Conservation (phyloP, 768 basidiomycete genomes). For the Jaapia argillacea region DNA sequence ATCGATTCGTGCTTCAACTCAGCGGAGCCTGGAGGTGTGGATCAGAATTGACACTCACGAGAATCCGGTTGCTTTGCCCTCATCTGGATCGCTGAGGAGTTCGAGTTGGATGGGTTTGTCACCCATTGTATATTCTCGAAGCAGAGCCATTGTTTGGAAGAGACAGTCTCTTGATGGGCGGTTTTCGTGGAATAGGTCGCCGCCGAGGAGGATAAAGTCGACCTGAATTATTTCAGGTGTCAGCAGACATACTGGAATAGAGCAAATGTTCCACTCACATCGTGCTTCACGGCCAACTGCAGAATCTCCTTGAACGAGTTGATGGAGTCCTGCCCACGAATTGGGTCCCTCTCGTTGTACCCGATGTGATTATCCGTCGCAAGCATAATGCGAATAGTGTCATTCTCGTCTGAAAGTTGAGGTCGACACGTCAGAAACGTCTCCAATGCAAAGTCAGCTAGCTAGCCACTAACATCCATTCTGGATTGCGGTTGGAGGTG, state of each 20-base stretch:
- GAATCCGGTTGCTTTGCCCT: constrained; percentile 79
- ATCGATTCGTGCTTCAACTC: neutral
- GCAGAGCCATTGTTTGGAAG: constrained; percentile 79
- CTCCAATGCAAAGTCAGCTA: too few species aligned
- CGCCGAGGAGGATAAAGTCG: constrained; percentile 90
- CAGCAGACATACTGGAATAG: constrained; percentile 3
- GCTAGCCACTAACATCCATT: constrained; percentile 32
- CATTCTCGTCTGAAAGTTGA: constrained; percentile 22
- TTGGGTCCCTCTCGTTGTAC: constrained; percentile 87
- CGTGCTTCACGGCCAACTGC: constrained; percentile 79
- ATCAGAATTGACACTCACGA: constrained; percentile 43
- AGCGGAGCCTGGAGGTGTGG: neutral
- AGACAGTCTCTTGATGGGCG: constrained; percentile 85
- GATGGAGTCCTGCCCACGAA: constrained; percentile 91
- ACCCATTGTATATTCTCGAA: constrained; percentile 85
- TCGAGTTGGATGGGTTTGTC: constrained; percentile 88
- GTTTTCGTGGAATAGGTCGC: constrained; percentile 98
- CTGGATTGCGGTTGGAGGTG: constrained; percentile 22
- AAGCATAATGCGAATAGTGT: constrained; percentile 75
- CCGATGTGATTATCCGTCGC: constrained; percentile 97
- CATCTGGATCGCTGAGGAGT: constrained; percentile 84
- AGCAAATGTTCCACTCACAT: constrained; percentile 38
- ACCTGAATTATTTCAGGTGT: constrained; percentile 39
- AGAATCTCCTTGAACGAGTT: constrained; percentile 93
- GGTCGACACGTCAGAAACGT: neutral